A percentile compares a stretch with the other conserved stretches of the same genome.
phyloP scores from a whole-genome alignment of 176 grass and related monocot genomes.

The Tillandsia leiboldiana region DNA sequence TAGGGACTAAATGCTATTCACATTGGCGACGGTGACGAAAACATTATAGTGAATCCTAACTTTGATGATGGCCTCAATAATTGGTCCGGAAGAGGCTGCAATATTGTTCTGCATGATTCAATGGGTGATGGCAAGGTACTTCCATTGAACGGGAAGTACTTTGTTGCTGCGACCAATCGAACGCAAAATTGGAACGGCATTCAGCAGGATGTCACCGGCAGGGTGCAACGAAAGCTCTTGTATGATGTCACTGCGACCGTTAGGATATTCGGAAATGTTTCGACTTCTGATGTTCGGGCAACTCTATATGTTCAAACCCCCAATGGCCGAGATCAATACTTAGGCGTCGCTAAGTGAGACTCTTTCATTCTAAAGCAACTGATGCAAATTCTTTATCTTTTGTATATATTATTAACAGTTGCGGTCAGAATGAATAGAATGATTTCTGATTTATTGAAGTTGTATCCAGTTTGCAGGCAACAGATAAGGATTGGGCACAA shows the following conservation, averaged over 20 bases:
- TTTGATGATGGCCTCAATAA: constrained; percentile 70
- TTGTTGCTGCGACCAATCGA: constrained; percentile 53
- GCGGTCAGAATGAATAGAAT: not conserved
- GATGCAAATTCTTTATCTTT: not conserved
- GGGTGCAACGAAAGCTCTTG: constrained; percentile 56
- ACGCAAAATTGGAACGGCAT: constrained; percentile 66
- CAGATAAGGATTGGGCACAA: constrained; percentile 79
- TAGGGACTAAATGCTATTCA: not conserved
- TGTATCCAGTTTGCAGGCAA: constrained; percentile 32
- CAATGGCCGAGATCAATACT: constrained; percentile 77
- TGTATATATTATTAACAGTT: not conserved
- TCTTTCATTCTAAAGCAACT: not conserved
- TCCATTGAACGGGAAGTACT: constrained; percentile 58
- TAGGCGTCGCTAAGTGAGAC: constrained; percentile 53
- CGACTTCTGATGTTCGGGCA: constrained; percentile 46
- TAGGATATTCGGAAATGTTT: constrained; percentile 25
- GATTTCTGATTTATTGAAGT: not conserved
- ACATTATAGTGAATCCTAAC: constrained; percentile 83
- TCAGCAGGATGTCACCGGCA: constrained; percentile 69
- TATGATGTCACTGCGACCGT: constrained; percentile 59
- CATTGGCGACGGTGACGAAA: constrained; percentile 26
- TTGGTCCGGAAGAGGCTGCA: constrained; percentile 80
- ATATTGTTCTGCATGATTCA: constrained; percentile 56
- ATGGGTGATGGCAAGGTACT: constrained; percentile 62
- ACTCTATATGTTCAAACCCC: constrained; percentile 44